Evolutionary conservation across 192 early-diverging fungal species (phyloP), one percentile per base, ranked within the genome.

Genomic region (Diversispora eburnea): DNA sequence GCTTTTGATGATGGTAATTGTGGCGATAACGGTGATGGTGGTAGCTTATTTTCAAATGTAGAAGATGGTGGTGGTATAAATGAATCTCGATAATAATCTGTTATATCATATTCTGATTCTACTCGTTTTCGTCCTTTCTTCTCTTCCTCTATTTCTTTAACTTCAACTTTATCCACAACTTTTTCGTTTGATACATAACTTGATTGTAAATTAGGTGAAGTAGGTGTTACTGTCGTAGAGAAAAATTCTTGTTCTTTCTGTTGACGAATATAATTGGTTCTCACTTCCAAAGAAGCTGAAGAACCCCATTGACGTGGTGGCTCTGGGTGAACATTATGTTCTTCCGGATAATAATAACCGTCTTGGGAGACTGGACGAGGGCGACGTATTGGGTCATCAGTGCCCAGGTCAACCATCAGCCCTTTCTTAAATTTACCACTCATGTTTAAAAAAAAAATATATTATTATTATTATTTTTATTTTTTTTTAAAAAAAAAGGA

Each of bases 1-100:
- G 51, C 10, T 54, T 3, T 54, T 54, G 20, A 10, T 15, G 66
- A 52, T 25, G 22, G 9, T 46, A 5, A 33, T 7, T 0, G 48
- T 4, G 77, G 58, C 17, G 78, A 54, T 52, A 75, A 77, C 39
- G 73, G 74, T 57, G 72, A 72, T 4, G 76, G 80, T 49, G 75
- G 80, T 13, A 57, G 77, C 64, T 76, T 73, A 5, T 19, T 67
- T 52, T 67, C 48, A 10, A 13, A 8, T 10, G 7, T 49, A 13
- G 48, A 49, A 49, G 7, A 2, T 49, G 25, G 25, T 33, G 25
- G 60, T 49, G 66, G 66, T 8, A 43, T 49, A 33, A 67, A 42
- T 49, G 43, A 42, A 25, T 51, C 66, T 49, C 8, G 13, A 19
- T 61, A 61, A 49, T 49, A 49, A 49, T 49, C 48, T 49, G 13